A percentile compares a stretch with the other conserved stretches of the same genome.
Conservation (phyloP, 177 flowering plant genomes). For the Vitis hybrid region DNA sequence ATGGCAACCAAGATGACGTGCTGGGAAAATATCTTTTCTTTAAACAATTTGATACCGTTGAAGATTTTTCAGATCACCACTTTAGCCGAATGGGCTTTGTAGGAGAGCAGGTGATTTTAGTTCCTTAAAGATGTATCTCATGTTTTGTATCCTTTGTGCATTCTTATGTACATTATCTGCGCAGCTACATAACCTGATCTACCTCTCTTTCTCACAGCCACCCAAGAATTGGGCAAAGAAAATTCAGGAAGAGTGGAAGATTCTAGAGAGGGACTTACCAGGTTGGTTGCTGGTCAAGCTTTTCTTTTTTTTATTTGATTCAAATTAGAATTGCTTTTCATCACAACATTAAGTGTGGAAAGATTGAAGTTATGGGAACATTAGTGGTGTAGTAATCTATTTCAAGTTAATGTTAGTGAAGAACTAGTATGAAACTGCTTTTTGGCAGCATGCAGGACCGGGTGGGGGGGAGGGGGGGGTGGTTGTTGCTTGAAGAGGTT, state of each 20-base stretch:
- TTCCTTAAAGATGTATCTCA: neutral
- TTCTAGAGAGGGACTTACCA: slow-evolving; percentile 39
- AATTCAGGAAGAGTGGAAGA: slow-evolving; percentile 50
- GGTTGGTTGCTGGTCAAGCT: slow-evolving; percentile 19
- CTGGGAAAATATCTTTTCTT: slow-evolving; percentile 17
- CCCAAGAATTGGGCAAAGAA: slow-evolving; percentile 34
- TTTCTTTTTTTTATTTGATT: neutral
- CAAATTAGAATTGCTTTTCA: too few relatives aligned
- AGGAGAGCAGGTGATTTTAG: slow-evolving; percentile 19
- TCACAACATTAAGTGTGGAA: too few relatives aligned
- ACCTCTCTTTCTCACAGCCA: slow-evolving; percentile 19
- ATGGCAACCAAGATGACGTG: neutral
- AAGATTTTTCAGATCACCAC: slow-evolving; percentile 42
- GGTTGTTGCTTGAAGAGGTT: too few relatives aligned
- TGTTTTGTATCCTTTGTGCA: slow-evolving; percentile 1
- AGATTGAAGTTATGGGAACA: too few relatives aligned
- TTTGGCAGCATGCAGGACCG: too few relatives aligned
- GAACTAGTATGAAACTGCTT: too few relatives aligned
- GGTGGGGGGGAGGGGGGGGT: too few relatives aligned
- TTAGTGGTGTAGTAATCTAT: too few relatives aligned
- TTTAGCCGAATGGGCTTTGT: slow-evolving; percentile 11
- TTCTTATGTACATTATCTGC: neutral
- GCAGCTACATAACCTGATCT: neutral
- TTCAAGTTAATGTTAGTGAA: too few relatives aligned
- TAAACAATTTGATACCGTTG: slow-evolving; percentile 37